Evolutionary conservation across 2,329 filamentous ascomycete species (phyloP), one percentile per base, ranked within the genome.

Genomic region (Teratosphaeriaceae sp.): DNA sequence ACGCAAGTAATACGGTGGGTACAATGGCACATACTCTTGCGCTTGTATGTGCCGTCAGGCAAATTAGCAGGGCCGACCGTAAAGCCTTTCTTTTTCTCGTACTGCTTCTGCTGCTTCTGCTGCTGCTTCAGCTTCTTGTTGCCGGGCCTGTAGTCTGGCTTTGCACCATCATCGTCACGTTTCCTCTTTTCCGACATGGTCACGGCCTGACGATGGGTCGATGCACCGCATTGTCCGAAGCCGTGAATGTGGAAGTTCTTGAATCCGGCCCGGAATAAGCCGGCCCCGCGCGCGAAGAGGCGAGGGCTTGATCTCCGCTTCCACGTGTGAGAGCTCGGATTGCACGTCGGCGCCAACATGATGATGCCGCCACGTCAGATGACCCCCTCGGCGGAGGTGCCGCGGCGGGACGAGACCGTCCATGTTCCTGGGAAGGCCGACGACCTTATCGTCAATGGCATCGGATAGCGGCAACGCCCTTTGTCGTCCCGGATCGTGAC

Each of bases 41-140:
- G 82, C 58, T 80, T 79, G 76, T 92, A 87, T 18, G 84, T 83
- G 43, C 90, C 89, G 63, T 96, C 89, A 30, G 90, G 90, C 20
- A 97, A 73, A 63, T 96, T 94, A 27, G 84, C 84, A 22, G 90
- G 89, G 0, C 89, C 90, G 44, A 96, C 84, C 30, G 78, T 78
- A 69, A 97, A 96, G 39, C 86, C 88, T 54, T 85, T 83, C 51
- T 69, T 76, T 49, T 60, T 57, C 50, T 75, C 77, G 58, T 77
- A 74, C 16, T 44, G 44, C 20, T 15, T 16, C 37, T 41, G 33
- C 20, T 41, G 35, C 36, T 45, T 44, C n/a, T n/a, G n/a, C n/a
- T n/a, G n/a, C n/a, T n/a, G n/a, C n/a, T n/a, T n/a, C n/a, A n/a
- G n/a, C 24, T 46, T 44, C 35, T 48, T 48, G 23, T 46, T 43